Evolutionary conservation across 331 rosid genomes (phyloP).

Genomic region (Spiraea crenata): DNA sequence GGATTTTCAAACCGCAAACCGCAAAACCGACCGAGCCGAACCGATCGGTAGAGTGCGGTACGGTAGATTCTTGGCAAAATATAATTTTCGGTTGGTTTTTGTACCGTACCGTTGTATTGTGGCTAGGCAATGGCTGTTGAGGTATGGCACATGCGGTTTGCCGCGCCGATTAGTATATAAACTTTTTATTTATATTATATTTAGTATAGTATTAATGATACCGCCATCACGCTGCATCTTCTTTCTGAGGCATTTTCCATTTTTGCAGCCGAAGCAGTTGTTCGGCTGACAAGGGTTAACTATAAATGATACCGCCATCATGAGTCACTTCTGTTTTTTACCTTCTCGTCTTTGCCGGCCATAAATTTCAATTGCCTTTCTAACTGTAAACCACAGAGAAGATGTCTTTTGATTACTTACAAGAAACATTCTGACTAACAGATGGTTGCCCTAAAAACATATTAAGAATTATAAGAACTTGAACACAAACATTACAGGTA

Average conservation of each 20-base stretch:
- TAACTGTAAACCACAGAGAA: slow-evolving; percentile 54
- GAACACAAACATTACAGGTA: not conserved
- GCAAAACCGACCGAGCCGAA: no score
- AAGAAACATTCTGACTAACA: not conserved
- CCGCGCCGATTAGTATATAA: no score
- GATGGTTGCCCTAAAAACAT: not conserved
- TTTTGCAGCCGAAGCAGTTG: not conserved
- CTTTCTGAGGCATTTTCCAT: slow-evolving; percentile 30
- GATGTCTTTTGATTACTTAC: slow-evolving; percentile 10
- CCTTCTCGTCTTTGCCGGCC: slow-evolving; percentile 34
- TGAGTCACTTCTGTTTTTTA: slow-evolving; percentile 5
- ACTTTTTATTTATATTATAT: no score
- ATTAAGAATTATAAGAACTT: not conserved
- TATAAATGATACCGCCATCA: not conserved
- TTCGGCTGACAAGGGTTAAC: not conserved
- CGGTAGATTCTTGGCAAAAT: no score
- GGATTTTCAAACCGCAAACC: no score
- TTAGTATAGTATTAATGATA: no score
- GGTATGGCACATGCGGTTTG: no score
- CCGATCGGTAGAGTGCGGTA: no score
- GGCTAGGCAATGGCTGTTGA: no score
- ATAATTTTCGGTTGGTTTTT: no score
- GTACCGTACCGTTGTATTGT: no score
- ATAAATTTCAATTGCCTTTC: slow-evolving; percentile 63
- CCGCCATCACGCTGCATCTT: slow-evolving; percentile 5